Conservation (phyloP, 2,329 filamentous ascomycete genomes). For the Aspergillus vadensis region DNA sequence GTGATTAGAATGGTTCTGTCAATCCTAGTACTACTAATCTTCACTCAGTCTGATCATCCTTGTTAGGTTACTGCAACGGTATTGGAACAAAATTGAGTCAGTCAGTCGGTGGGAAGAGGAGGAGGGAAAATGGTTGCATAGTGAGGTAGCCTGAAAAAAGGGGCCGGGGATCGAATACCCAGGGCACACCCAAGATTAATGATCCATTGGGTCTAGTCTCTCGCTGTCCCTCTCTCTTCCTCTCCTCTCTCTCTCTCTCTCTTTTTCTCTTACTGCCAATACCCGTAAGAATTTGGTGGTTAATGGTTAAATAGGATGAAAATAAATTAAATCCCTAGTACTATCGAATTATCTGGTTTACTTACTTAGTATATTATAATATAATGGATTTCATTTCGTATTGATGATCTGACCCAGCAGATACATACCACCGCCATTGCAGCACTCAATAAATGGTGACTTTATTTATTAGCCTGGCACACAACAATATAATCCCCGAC, state of each 20-base stretch:
- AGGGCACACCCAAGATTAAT: neutral
- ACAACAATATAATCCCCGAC: neutral
- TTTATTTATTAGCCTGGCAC: neutral
- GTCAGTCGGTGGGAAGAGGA: neutral
- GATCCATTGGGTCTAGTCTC: neutral
- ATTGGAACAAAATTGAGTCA: constrained; percentile 1
- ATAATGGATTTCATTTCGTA: too few species aligned
- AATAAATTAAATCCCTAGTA: neutral
- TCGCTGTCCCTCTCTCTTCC: too few species aligned
- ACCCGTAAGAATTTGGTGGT: too few species aligned
- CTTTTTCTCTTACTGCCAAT: too few species aligned
- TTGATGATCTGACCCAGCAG: neutral
- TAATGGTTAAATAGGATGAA: too few species aligned
- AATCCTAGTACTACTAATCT: neutral
- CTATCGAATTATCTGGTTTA: too few species aligned
- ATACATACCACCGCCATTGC: neutral
- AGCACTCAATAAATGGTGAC: neutral
- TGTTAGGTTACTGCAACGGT: neutral
- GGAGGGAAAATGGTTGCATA: neutral
- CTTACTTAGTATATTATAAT: too few species aligned
- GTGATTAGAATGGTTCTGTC: neutral
- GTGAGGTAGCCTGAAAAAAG: constrained; percentile 15
- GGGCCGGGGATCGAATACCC: constrained; percentile 9
- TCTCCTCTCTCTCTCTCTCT: too few species aligned
- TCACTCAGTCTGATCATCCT: neutral